Evolutionary conservation across 148 eudicot genomes (phyloP).

Genomic region (Gaultheria prostrata): DNA sequence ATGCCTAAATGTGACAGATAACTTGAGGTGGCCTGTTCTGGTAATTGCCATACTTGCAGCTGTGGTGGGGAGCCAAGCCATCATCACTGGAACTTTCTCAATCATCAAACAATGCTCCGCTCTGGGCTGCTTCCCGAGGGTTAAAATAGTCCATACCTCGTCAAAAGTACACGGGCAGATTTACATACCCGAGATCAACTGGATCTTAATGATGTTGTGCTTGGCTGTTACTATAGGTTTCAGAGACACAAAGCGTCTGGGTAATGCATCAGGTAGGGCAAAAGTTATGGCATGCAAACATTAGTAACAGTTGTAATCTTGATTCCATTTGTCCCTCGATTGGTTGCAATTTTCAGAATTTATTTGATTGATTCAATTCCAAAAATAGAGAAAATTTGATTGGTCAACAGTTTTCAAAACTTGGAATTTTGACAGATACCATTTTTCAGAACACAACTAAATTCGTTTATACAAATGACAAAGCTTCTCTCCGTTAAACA

Average conservation of each 20-base stretch:
- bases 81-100: conserved; percentile 95
- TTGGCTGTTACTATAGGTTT: conserved; percentile 91
- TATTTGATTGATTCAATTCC: not conserved
- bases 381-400: not conserved
- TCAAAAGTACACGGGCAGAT: conserved; percentile 91
- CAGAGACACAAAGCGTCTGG: conserved; percentile 81
- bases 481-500: not conserved
- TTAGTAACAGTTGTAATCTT: not conserved
- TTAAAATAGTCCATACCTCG: conserved; percentile 86
- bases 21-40: conserved; percentile 85
- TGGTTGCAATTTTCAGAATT: not conserved
- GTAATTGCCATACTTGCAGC: conserved; percentile 93
- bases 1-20: conserved; percentile 40
- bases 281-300: not conserved
- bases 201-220: conserved; percentile 86
- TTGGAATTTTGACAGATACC: not conserved
- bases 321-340: not conserved
- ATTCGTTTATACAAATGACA: not conserved
- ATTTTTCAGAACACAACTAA: not conserved
- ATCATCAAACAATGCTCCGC: conserved; percentile 94
- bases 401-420: not conserved
- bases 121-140: conserved; percentile 86
- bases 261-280: conserved; percentile 87
- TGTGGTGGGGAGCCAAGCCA: conserved; percentile 96
- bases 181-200: conserved; percentile 91